Base-by-base conservation (phyloP, 1,284 basidiomycete genomes). In the Xerocomus amazonicus region DNA sequence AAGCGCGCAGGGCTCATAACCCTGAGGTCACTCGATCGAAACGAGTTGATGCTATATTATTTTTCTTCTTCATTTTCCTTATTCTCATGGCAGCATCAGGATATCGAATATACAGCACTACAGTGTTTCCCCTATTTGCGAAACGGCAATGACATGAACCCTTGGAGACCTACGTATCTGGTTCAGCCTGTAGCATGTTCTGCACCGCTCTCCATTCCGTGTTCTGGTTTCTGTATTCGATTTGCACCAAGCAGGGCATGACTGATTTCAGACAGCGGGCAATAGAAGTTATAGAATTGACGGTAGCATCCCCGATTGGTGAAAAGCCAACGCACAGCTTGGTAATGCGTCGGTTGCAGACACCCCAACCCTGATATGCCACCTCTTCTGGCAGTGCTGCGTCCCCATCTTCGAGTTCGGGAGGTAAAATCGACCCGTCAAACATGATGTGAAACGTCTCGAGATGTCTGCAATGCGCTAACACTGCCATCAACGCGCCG, bases 401-500 rank as follows among this genome's bases (percentile, higher is more conserved):
- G n/a, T 26, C 4, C 3, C 27, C n/a, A 10, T 51, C 39, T 14
- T 9, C 9, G 29, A 14, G 2, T 9, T 9, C 39, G 5, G 33
- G 48, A 1, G 48, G 54, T 1, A 23, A 23, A 23, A 23, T 23
- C n/a, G 41, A 38, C 13, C 45, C 59, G n/a, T 59, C 44, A 16
- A 59, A 62, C 26, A 45, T 19, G 41, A 58, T 48, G 14, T 59
- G 50, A 37, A 58, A 26, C n/a, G 27, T 48, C 44, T 60, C 51
- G 39, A 59, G 58, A 16, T 42, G 26, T 37, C n/a, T 5, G 10
- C 57, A 62, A 10, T 23, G 3, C 4, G 10, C 28, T 40, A 62
- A 28, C 10, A 62, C 26, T 6, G 43, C 37, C 23, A 59, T 17
- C 31, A 57, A 46, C 8, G 60, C 58, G 0, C 13, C 31, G 4